Evolutionary conservation across 208 protist genomes (phyloP).

Genomic region (Leishmania amazonensis): DNA sequence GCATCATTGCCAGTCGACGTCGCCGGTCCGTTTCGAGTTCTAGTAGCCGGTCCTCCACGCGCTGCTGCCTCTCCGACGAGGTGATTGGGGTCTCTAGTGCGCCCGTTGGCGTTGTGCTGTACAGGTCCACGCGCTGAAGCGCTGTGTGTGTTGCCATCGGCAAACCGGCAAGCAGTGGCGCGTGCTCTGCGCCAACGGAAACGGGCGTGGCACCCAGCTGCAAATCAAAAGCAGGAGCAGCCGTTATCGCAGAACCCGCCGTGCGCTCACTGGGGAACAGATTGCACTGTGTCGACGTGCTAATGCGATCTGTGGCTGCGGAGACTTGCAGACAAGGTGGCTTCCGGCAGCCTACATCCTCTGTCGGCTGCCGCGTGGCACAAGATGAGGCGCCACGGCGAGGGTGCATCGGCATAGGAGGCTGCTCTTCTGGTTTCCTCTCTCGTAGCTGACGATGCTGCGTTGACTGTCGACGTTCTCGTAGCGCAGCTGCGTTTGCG

Average conservation of each 20-base stretch:
- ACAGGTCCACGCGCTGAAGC: slow-evolving; percentile 22
- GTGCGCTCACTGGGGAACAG: not conserved
- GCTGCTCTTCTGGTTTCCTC: not conserved
- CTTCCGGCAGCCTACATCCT: not conserved
- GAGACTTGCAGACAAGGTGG: not conserved
- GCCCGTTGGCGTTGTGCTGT: not conserved
- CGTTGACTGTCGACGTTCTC: not conserved
- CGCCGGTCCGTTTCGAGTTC: slow-evolving; percentile 22
- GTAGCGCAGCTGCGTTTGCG: not conserved
- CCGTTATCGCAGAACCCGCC: not conserved
- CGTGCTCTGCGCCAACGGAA: not conserved
- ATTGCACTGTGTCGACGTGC: not conserved
- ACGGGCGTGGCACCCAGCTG: not conserved
- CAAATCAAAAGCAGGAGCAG: not conserved
- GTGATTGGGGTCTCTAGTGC: not conserved
- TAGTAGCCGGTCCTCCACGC: slow-evolving; percentile 39
- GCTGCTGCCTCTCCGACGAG: not conserved
- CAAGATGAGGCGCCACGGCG: not conserved
- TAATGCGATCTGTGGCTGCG: not conserved
- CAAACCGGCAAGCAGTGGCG: not conserved
- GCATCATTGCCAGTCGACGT: slow-evolving; percentile 24
- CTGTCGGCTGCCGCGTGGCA: not conserved
- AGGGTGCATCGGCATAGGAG: not conserved
- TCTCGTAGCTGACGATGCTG: not conserved
- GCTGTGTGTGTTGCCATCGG: not conserved